A percentile compares a stretch with the other conserved stretches of the same genome.
Conservation (phyloP, 306 rosid species). For the Castanospermum australe region DNA sequence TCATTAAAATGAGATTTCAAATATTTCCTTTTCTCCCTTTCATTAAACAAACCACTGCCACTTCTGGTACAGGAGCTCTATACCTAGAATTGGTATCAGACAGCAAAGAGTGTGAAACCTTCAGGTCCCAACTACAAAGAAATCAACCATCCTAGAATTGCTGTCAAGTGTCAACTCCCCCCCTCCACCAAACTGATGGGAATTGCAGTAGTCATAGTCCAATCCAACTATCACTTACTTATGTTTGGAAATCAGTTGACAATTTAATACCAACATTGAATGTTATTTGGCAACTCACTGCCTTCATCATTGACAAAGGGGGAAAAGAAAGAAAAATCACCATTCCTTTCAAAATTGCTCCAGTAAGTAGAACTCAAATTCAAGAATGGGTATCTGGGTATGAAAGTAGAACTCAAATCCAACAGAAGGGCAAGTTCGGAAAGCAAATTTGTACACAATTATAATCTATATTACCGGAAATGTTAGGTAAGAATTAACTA, state of each 20-base stretch:
- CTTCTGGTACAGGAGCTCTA: background rate
- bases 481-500: too few species aligned
- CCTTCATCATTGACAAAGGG: background rate
- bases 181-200: too few species aligned
- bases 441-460: too few species aligned
- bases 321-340: slow-evolving; percentile 27
- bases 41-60: background rate
- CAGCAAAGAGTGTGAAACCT: background rate
- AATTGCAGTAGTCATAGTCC: background rate
- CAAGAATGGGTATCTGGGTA: too few species aligned
- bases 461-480: too few species aligned
- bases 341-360: too few species aligned
- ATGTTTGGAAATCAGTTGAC: background rate
- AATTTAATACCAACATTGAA: slow-evolving; percentile 5
- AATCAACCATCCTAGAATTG: background rate
- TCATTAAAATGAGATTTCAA: too few species aligned
- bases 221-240: background rate
- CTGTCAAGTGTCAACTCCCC: background rate
- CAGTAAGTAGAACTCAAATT: too few species aligned
- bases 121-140: background rate
- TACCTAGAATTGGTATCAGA: background rate
- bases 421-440: too few species aligned
- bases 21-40: too few species aligned
- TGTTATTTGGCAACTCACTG: background rate
- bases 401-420: too few species aligned